Base-by-base conservation (phyloP, 169 alveolate species). In the Neospora caninum region DNA sequence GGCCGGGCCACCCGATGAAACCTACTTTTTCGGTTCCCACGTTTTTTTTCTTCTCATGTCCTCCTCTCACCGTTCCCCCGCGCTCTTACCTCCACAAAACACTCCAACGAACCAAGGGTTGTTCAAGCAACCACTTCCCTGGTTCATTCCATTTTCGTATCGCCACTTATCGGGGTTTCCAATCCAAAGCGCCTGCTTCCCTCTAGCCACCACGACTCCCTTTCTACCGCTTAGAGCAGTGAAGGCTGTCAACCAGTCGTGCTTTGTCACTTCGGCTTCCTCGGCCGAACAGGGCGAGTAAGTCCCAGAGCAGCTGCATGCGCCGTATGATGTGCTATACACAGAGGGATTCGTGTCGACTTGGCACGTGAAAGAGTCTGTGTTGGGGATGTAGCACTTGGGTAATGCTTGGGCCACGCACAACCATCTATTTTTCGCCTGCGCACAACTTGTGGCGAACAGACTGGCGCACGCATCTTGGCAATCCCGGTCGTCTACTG, bases 71-170 rank as follows among this genome's bases (percentile, higher is more conserved):
- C 31, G 10, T 7, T 64, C 9, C 58, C 18, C 18, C 58, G 22
- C 34, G 0, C 7, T n/a, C 89, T 82, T 82, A 82, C 89, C 67
- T 82, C 41, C 67, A 45, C 89, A 82, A 41, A 82, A 82, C 34
- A 82, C 89, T 13, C 89, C 89, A 41, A 20, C 41, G 13, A 82
- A n/a, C 89, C 89, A 82, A 36, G 89, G 67, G 36, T 82, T 82
- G n/a, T 22, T n/a, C 42, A 25, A 42, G 67, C 89, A 82, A 10
- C 89, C 89, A n/a, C 69, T 18, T 0, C 67, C 67, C 89, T 82
- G 27, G 38, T 18, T 10, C 70, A 82, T 25, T 31, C 89, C 89
- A 45, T 36, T 41, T n/a, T 82, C 89, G 67, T 82, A 82, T 29
- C 36, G 31, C 54, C 54, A 82, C 22, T 31, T 25, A 18, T 29